Conservation (phyloP, 2,329 filamentous ascomycete genomes). For the Geosmithia morbida region DNA sequence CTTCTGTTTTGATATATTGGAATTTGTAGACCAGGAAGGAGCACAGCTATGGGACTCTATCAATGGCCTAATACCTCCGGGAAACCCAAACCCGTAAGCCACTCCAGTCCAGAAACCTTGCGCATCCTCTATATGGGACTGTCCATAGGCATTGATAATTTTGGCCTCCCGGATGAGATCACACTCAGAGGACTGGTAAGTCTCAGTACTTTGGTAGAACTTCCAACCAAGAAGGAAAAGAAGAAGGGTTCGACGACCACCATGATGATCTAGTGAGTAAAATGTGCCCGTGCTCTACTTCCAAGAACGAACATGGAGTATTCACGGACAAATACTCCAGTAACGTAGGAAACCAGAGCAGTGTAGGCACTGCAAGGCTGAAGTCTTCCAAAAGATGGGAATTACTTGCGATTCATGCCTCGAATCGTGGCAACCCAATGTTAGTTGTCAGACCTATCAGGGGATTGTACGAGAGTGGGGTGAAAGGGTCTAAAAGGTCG, state of each 20-base stretch:
- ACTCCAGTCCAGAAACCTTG: not conserved
- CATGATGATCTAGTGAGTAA: slow-evolving; percentile 38
- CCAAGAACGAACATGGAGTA: slow-evolving; percentile 24
- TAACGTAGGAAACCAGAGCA: slow-evolving; percentile 6
- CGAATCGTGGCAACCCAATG: slow-evolving; percentile 38
- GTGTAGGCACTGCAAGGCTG: slow-evolving; percentile 43
- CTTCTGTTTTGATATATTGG: too few relatives aligned
- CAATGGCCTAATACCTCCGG: not conserved
- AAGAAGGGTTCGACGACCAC: slow-evolving; percentile 38
- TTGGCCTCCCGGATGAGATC: slow-evolving; percentile 48
- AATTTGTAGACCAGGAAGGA: not conserved
- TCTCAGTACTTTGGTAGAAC: slow-evolving; percentile 41
- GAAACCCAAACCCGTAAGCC: not conserved
- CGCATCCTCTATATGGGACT: slow-evolving; percentile 2
- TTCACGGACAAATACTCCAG: not conserved
- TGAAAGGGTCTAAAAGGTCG: too few relatives aligned
- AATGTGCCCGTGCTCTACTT: slow-evolving; percentile 36
- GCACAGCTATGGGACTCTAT: not conserved
- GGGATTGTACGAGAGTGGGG: too few relatives aligned
- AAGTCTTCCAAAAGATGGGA: slow-evolving; percentile 43
- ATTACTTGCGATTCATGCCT: slow-evolving; percentile 30
- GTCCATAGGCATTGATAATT: slow-evolving; percentile 42
- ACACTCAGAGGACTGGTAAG: slow-evolving; percentile 35
- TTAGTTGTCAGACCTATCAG: too few relatives aligned
- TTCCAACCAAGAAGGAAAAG: slow-evolving; percentile 41